Conservation (phyloP, 306 rosid species). For the Corylus heterophylla region DNA sequence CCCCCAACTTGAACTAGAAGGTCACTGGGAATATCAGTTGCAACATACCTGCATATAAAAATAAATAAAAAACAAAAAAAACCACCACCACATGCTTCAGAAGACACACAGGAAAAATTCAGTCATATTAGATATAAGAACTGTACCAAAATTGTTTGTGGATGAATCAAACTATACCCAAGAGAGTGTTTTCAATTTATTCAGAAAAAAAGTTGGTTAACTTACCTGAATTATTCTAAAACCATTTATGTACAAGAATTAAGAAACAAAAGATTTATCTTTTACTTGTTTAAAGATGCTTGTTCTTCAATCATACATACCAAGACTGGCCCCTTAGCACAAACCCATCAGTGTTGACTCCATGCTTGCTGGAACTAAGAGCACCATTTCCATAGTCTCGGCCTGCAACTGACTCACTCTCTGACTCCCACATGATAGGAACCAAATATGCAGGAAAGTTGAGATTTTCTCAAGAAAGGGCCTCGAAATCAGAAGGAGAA, state of each 20-base stretch:
- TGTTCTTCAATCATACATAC: slow-evolving; percentile 44
- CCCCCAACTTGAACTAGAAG: slow-evolving; percentile 70
- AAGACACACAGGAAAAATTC: background rate
- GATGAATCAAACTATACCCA: background rate
- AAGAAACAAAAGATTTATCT: background rate
- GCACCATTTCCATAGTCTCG: slow-evolving; percentile 68
- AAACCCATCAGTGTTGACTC: slow-evolving; percentile 86
- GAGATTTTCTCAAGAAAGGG: slow-evolving; percentile 30
- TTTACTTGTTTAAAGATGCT: background rate
- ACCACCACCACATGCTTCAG: background rate
- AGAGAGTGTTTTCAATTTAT: background rate
- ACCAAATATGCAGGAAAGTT: slow-evolving; percentile 30
- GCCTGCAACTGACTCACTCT: slow-evolving; percentile 55
- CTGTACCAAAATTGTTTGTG: background rate
- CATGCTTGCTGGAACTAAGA: slow-evolving; percentile 61
- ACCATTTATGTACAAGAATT: background rate
- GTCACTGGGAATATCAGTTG: slow-evolving; percentile 94
- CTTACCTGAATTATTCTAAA: background rate
- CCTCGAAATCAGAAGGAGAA: slow-evolving; percentile 28
- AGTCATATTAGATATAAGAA: background rate
- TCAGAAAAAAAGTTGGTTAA: background rate
- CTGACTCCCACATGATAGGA: slow-evolving; percentile 95
- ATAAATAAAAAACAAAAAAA: background rate
- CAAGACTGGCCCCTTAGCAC: slow-evolving; percentile 81
- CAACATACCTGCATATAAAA: slow-evolving; percentile 64